These are phyloP conservation scores for Trichaptum fuscoviolaceum DNA, from an alignment of 768 basidiomycete genomes.

Conservation along the genomic window DNA sequence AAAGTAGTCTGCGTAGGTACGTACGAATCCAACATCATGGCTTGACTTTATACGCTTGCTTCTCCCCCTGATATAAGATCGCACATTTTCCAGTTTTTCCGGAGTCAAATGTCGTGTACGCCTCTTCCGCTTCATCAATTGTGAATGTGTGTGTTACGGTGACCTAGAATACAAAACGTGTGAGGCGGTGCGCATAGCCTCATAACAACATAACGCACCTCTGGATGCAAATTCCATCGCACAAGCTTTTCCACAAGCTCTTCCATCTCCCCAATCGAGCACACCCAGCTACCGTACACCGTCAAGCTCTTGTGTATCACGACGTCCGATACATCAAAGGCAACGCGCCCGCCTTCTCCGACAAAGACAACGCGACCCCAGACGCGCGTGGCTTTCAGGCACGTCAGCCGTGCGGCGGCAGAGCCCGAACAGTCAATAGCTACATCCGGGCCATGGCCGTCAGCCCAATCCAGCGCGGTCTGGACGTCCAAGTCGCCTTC, in stretches of 20 bases:
- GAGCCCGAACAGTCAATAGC: conserved; percentile 3
- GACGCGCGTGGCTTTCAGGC: conserved; percentile 1
- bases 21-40: background rate
- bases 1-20: no score
- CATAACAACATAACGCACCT: background rate
- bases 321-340: conserved; percentile 2
- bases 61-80: conserved; percentile 5
- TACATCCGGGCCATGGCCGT: background rate
- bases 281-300: conserved; percentile 6
- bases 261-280: conserved; percentile 7
- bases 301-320: conserved; percentile 7
- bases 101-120: conserved; percentile 2
- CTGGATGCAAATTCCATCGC: conserved; percentile 5
- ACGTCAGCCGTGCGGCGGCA: background rate
- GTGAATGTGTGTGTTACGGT: conserved; percentile 5
- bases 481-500: conserved; percentile 2
- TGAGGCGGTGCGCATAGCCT: background rate
- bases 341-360: conserved; percentile 3
- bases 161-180: background rate
- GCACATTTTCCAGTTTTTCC: conserved; percentile 7
- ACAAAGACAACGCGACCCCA: conserved; percentile 8
- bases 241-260: conserved; percentile 7
- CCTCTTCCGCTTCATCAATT: conserved; percentile 2
- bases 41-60: background rate
- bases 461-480: background rate